Base-by-base conservation (phyloP, 148 eudicot genomes). In the Chenopodium album region DNA sequence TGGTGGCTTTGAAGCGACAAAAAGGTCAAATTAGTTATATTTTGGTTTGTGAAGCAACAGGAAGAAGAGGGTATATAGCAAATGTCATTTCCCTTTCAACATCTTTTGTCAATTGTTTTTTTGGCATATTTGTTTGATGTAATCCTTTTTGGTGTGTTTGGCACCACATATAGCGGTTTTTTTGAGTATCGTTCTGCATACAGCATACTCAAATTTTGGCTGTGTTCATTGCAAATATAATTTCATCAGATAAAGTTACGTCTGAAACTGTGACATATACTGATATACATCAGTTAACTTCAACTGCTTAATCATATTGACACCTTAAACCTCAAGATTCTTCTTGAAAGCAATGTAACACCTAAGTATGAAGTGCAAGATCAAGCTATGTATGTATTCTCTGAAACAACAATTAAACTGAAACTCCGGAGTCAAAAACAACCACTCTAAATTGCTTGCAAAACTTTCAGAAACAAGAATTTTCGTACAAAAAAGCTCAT, bases 11-110 rank as follows among this genome's bases (percentile, higher is more conserved):
- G 77, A 46, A 80, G 87, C 69, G 84, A 71, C 82, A 87, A 29
- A 82, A 81, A 72, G 80, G 81, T 79, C 85, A 52, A 47, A 84
- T 79, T 86, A 71, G 84, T 81, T 78, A 76, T 88, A 84, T 80
- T 82, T 86, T 76, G 77, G 78, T 84, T 85, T 75, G 68, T 66
- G 74, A 85, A 81, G 76, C 78, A 77, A 84, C 77, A 63, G 71
- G 64, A 77, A 70, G 79, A 78, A 77, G 67, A 73, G 78, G 79
- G 84, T 81, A 85, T 52, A 81, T 73, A 81, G 75, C 71, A 80
- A 80, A 74, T 74, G 69, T 72, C 69, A 66, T 17, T 67, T 56
- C 76, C 78, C 46, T 80, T 78, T 84, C 78, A 79, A 63, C 41
- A 70, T 75, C 85, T 59, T 75, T 78, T 74, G 76, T 76, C 71